Percentiles rank a stretch among this genome's conserved stretches.
Conservation (phyloP, 768 basidiomycete species). For the Lyophyllum atratum region DNA sequence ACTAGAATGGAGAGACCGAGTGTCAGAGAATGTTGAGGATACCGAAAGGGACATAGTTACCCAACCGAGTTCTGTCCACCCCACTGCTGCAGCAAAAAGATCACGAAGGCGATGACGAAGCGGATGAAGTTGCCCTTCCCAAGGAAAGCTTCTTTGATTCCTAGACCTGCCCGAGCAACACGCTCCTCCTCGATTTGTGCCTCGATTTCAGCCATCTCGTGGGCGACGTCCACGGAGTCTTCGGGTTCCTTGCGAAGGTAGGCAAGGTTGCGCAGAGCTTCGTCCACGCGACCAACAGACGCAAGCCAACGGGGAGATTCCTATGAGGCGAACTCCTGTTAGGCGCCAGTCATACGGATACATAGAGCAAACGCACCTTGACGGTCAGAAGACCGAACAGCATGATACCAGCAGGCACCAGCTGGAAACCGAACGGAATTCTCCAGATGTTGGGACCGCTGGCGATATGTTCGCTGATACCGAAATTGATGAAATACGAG, state of each 20-base stretch:
- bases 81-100: constrained; percentile 84
- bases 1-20: constrained; percentile 23
- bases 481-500: constrained; percentile 78
- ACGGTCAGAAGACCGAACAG: constrained; percentile 65
- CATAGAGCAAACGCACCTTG: constrained; percentile 36
- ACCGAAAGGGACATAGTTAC: constrained; percentile 25
- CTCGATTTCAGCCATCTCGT: constrained; percentile 80
- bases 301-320: constrained; percentile 82
- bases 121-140: constrained; percentile 82
- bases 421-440: constrained; percentile 74
- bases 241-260: constrained; percentile 53
- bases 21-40: not conserved
- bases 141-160: constrained; percentile 70
- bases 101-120: constrained; percentile 81
- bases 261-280: constrained; percentile 62
- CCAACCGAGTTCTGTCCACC: constrained; percentile 81
- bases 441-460: constrained; percentile 59
- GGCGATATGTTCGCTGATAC: constrained; percentile 55
- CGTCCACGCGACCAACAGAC: constrained; percentile 53
- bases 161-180: constrained; percentile 63
- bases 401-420: constrained; percentile 68
- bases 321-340: constrained; percentile 31
- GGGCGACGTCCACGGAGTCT: constrained; percentile 46
- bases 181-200: constrained; percentile 78
- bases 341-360: not conserved